Percentiles rank a stretch among this genome's conserved stretches.
phyloP scores from a whole-genome alignment of 495 filamentous ascomycete genomes.

The Daldinia grandis region DNA sequence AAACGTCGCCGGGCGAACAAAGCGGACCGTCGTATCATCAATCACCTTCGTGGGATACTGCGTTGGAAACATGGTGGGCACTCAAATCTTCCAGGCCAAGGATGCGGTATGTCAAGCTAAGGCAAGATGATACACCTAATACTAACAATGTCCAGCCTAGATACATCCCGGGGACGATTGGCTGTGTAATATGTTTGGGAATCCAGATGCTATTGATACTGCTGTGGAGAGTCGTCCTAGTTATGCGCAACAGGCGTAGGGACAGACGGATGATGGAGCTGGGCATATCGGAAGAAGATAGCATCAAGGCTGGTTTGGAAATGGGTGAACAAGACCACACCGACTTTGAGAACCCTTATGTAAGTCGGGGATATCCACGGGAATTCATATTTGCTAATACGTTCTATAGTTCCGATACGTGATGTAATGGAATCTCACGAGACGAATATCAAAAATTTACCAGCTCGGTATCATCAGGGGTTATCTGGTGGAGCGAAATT shows the following conservation, averaged over 20 bases:
- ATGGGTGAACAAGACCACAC: constrained; percentile 40
- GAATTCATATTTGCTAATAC: constrained; percentile 1
- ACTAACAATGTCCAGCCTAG: constrained; percentile 22
- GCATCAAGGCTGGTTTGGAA: constrained; percentile 32
- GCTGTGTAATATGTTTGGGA: constrained; percentile 25
- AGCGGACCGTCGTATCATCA: constrained; percentile 38
- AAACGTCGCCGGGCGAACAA: constrained; percentile 42
- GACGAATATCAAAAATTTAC: too few species aligned
- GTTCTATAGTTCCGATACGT: constrained; percentile 27
- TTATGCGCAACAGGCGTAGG: constrained; percentile 29
- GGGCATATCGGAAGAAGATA: constrained; percentile 39
- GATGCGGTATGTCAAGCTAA: constrained; percentile 48
- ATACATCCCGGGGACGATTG: constrained; percentile 31
- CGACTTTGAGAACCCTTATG: constrained; percentile 39
- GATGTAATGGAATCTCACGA: not conserved
- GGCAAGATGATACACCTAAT: not conserved
- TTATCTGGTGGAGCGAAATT: too few species aligned
- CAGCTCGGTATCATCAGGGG: too few species aligned
- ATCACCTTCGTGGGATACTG: constrained; percentile 56
- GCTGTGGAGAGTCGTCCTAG: constrained; percentile 31
- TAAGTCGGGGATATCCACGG: constrained; percentile 4
- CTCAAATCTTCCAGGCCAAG: constrained; percentile 62
- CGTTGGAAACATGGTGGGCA: constrained; percentile 63
- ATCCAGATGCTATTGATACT: constrained; percentile 25
- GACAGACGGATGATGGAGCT: constrained; percentile 32